Evolutionary conservation across 306 rosid species (phyloP), one percentile per base, ranked within the genome.

Genomic region (Malus orientalis): DNA sequence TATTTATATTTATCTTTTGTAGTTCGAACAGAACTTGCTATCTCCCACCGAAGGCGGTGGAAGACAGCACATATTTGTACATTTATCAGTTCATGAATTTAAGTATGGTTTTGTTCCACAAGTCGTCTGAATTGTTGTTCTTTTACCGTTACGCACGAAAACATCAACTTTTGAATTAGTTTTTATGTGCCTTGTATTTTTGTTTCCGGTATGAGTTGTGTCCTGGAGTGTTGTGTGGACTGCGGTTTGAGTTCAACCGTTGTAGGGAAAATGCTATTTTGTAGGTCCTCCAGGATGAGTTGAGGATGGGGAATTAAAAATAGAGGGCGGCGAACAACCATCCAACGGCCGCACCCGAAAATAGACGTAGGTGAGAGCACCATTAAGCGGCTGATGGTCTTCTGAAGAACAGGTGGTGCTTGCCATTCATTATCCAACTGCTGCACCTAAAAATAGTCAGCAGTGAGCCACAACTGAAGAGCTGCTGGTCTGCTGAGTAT

Each of bases 41-140:
- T 82, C 79, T 86, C 79, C 88, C 85, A 80, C 89, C 12, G 22
- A 77, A 85, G 79, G 85, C 60, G 72, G 84, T 83, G 88, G 87
- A 75, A 76, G 81, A 62, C 77, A 38, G 29, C 86, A 72, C 80
- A 70, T 74, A 72, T 82, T 64, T 89, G 92, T 91, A 89, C 62
- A 80, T 80, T 65, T 65, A 54, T 77, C 59, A 84, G 74, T 54
- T 74, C 71, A 45, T 71, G 76, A 73, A 71, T 70, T 55, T 20
- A 74, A 72, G 73, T 70, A 51, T 55, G 55, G 58, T 12, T 47
- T 70, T 80, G 73, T 70, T 51, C 12, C 59, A 40, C 77, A 7
- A 5, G 15, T 42, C 27, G 27, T 60, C 64, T 51, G 32, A 15
- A 22, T 23, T 44, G 12, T 60, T 14, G 11, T 40, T 40, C 58